Evolutionary conservation across 1,284 basidiomycete genomes (phyloP), one percentile per base, ranked within the genome.

Genomic region (Exobasidium cylindrosporum): DNA sequence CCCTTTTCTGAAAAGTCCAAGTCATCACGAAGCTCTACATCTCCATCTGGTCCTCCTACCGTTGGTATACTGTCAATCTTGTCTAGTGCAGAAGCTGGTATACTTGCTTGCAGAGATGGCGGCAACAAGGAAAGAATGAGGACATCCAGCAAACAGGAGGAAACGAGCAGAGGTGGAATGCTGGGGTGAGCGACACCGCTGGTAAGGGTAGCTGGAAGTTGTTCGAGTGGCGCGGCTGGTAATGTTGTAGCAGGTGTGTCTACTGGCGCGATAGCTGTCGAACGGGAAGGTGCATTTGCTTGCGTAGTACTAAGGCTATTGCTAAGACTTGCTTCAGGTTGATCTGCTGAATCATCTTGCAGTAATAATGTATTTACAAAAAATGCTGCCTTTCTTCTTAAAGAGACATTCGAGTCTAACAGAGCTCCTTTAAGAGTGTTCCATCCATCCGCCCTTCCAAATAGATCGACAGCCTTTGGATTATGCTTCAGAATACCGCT

Each of bases 401-500:
- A 85, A 21, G 83, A 82, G 47, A 89, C 87, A 62, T 89, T 88
- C 1, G 89, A 86, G 80, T 97, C 93, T 86, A 71, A 83, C 0
- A 92, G 81, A 0, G 87, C 84, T 28, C 80, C 80, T 21, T 85
- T 83, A 2, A 93, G 79, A n/a, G 81, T 81, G n/a, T 81, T 74
- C 90, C 90, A 94, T 0, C 91, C 92, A 45, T 83, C 85, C 0
- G 83, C 76, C 7, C 83, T 81, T 1, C 82, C 82, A 54, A 94
- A 83, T n/a, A 83, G 81, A 31, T 78, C 69, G 1, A 93, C 86
- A 0, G 90, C 91, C 1, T 83, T 82, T 0, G 85, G 85, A 64
- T 88, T 90, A 80, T 95, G 92, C 79, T 92, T 93, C 54, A 97
- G 81, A 0, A 92, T 80, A 0, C 90, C 88, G 0, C 91, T 94